Conservation (phyloP, 1,139 yeast genomes). For the Yamadazyma membranifaciens region DNA sequence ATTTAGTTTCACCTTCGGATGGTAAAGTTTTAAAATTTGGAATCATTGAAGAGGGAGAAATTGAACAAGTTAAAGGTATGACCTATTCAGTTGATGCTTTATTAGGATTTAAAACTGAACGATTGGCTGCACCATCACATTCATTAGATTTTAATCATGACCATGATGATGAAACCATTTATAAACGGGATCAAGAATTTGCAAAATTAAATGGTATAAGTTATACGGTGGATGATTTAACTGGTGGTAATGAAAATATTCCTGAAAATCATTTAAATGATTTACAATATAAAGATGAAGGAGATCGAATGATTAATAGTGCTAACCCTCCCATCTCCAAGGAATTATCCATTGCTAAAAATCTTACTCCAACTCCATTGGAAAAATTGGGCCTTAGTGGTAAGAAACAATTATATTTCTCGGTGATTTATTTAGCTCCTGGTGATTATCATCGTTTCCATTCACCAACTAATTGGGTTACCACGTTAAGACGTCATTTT, state of each 20-base stretch:
- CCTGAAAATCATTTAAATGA: conserved; percentile 38
- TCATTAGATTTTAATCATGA: conserved; percentile 47
- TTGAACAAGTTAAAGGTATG: conserved; percentile 96
- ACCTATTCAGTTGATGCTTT: conserved; percentile 89
- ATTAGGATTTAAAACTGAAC: conserved; percentile 59
- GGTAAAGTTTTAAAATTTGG: conserved; percentile 90
- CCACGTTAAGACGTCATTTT: conserved; percentile 89
- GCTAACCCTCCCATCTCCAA: conserved; percentile 33
- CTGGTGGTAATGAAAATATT: conserved; percentile 42
- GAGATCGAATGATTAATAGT: conserved; percentile 47
- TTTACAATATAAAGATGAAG: conserved; percentile 55
- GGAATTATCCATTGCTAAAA: conserved; percentile 43
- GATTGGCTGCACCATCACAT: conserved; percentile 62
- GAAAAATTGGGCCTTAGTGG: conserved; percentile 25
- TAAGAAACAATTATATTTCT: conserved; percentile 70
- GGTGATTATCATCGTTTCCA: conserved; percentile 98
- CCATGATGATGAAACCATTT: conserved; percentile 41
- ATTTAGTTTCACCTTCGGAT: conserved; percentile 88
- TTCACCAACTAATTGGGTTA: conserved; percentile 96
- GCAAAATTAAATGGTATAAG: conserved; percentile 77
- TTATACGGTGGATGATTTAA: conserved; percentile 66
- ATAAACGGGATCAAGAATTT: conserved; percentile 67
- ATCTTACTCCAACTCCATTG: conserved; percentile 38
- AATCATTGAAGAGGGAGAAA: conserved; percentile 75
- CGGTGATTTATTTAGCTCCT: conserved; percentile 95